phyloP scores from a whole-genome alignment of 306 rosid genomes.

The Cicer yamashitae region DNA sequence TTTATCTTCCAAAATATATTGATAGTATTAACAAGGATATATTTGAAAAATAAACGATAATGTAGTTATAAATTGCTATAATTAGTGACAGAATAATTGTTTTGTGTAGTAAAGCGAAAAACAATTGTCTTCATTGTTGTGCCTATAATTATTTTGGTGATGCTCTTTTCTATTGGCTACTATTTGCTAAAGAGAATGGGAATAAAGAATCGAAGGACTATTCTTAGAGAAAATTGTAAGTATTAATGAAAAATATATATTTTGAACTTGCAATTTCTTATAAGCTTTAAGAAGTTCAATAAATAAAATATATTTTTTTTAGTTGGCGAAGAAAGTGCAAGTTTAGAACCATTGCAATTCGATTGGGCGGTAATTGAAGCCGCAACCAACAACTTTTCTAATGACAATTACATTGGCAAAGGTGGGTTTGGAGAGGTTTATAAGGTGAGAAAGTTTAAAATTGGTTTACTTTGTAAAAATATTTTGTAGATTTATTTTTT shows the following conservation, averaged over 20 bases:
- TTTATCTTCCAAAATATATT: too few relatives aligned
- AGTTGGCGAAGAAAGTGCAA: conserved; percentile 2
- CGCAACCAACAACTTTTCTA: conserved; percentile 6
- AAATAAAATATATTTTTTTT: background rate
- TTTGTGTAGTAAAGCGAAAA: background rate
- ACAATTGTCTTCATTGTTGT: background rate
- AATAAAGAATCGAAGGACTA: background rate
- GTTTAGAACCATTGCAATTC: background rate
- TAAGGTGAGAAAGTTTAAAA: background rate
- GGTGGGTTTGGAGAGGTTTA: background rate
- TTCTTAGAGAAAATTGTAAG: conserved; percentile 10
- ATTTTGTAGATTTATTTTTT: too few relatives aligned
- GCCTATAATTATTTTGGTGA: background rate
- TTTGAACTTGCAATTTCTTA: background rate
- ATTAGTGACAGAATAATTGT: background rate
- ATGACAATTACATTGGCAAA: background rate
- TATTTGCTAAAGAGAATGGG: background rate
- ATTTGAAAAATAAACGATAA: too few relatives aligned
- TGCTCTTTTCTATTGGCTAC: background rate
- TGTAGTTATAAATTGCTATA: too few relatives aligned
- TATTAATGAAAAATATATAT: background rate
- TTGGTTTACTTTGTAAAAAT: too few relatives aligned
- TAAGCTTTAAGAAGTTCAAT: background rate
- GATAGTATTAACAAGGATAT: too few relatives aligned
- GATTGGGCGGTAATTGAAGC: background rate